Evolutionary conservation across 2,329 filamentous ascomycete genomes (phyloP).

Genomic region (Drechmeria coniospora): DNA sequence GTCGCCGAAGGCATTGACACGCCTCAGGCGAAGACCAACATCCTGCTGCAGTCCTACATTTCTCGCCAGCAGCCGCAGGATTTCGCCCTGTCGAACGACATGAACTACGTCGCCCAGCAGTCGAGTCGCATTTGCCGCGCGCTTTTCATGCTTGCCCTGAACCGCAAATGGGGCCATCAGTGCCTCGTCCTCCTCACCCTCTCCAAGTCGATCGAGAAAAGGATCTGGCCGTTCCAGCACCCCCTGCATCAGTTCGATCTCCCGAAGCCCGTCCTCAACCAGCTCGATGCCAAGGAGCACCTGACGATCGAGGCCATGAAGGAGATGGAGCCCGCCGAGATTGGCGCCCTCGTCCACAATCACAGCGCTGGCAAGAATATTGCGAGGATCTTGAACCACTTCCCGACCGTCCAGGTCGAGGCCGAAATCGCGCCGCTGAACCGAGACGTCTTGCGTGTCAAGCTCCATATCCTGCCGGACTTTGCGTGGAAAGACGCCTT

Average conservation of each 20-base stretch:
- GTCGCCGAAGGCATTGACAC: conserved; percentile 57
- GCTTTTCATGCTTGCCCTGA: conserved; percentile 93
- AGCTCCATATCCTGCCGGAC: conserved; percentile 71
- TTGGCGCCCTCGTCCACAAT: conserved; percentile 84
- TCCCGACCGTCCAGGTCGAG: conserved; percentile 81
- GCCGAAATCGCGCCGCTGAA: conserved; percentile 93
- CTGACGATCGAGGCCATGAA: conserved; percentile 68
- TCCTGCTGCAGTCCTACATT: conserved; percentile 86
- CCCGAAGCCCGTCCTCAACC: conserved; percentile 64
- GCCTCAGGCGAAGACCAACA: conserved; percentile 86
- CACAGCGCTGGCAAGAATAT: conserved; percentile 73
- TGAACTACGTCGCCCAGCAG: conserved; percentile 91
- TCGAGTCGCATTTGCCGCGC: conserved; percentile 86
- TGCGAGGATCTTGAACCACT: conserved; percentile 68
- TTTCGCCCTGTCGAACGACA: conserved; percentile 83
- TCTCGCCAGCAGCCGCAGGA: conserved; percentile 78
- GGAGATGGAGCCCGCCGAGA: conserved; percentile 87
- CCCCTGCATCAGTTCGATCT: conserved; percentile 92
- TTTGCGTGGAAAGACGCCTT: conserved; percentile 91
- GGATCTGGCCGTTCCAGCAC: conserved; percentile 89
- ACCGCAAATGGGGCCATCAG: conserved; percentile 89
- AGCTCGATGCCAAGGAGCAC: conserved; percentile 67
- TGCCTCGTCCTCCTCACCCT: conserved; percentile 81
- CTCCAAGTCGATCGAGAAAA: conserved; percentile 93
- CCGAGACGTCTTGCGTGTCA: conserved; percentile 83